Percentiles rank a stretch among this genome's conserved stretches.
Evolutionary conservation across 345 rosid genomes (phyloP).

Genomic region (Litchi chinensis): DNA sequence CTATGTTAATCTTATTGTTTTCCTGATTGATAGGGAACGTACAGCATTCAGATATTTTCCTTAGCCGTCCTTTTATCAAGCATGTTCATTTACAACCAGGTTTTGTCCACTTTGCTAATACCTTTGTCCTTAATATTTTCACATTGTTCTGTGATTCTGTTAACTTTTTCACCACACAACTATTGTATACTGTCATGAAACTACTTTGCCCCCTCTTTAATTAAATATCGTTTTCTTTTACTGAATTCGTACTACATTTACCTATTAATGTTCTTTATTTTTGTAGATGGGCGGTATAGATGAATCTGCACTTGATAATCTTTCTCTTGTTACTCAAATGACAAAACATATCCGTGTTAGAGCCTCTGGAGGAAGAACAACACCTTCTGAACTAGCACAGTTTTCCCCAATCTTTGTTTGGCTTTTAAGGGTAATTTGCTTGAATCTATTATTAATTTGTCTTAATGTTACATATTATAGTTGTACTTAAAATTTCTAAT

Average conservation of each 20-base stretch:
- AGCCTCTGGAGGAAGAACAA: slow-evolving; percentile 78
- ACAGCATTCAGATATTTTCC: slow-evolving; percentile 98
- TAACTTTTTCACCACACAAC: neutral
- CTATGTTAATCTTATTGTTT: slow-evolving; percentile 9
- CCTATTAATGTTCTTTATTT: slow-evolving; percentile 15
- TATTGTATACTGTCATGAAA: neutral
- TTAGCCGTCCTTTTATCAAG: slow-evolving; percentile 95
- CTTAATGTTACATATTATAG: neutral
- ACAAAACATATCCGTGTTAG: slow-evolving; percentile 95
- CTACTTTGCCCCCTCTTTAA: slow-evolving; percentile 4
- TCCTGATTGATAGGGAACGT: slow-evolving; percentile 73
- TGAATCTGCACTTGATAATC: slow-evolving; percentile 94
- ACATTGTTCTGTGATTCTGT: neutral
- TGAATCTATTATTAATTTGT: neutral
- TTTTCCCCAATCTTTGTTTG: slow-evolving; percentile 98
- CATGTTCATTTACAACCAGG: slow-evolving; percentile 98
- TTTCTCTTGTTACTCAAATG: slow-evolving; percentile 96
- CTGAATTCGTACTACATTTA: neutral
- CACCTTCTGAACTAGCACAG: slow-evolving; percentile 87
- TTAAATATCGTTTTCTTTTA: neutral
- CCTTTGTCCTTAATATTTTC: neutral
- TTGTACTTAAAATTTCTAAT: neutral
- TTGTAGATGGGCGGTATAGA: slow-evolving; percentile 94
- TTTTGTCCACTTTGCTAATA: slow-evolving; percentile 24
- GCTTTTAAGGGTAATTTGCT: slow-evolving; percentile 81